A percentile compares a stretch with the other conserved stretches of the same genome.
Conservation (phyloP, 306 rosid species). For the Trifolium repens region DNA sequence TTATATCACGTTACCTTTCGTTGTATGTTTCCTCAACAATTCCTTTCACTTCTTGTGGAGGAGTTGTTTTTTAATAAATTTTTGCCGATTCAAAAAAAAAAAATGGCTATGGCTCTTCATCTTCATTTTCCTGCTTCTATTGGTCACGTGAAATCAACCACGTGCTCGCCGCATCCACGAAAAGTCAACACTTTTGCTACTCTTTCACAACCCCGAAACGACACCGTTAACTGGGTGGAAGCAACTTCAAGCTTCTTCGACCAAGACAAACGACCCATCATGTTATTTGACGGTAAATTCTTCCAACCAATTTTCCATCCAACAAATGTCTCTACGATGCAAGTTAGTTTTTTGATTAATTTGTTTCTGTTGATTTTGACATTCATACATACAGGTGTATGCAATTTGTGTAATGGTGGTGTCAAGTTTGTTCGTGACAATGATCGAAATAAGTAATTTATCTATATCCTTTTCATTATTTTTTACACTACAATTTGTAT, state of each 20-base stretch:
- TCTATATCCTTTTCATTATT: conserved; percentile 21
- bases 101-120: conserved; percentile 54
- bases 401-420: conserved; percentile 96
- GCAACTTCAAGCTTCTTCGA: conserved; percentile 80
- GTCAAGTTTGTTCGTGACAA: conserved; percentile 84
- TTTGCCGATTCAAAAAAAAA: no score
- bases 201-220: conserved; percentile 52
- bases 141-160: conserved; percentile 39
- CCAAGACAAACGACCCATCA: conserved; percentile 81
- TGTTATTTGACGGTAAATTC: conserved; percentile 80
- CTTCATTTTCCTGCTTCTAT: conserved; percentile 44
- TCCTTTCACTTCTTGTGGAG: no score
- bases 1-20: no score
- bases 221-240: conserved; percentile 59
- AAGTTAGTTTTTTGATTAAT: neutral
- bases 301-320: neutral
- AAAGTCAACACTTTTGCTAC: conserved; percentile 53
- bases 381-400: conserved; percentile 72
- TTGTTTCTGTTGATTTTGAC: conserved; percentile 10
- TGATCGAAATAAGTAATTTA: conserved; percentile 65
- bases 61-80: no score
- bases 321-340: neutral
- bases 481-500: neutral
- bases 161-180: conserved; percentile 37
- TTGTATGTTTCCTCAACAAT: no score